Evolutionary conservation across 768 basidiomycete species (phyloP).

Genomic region (Suillus bovinus): DNA sequence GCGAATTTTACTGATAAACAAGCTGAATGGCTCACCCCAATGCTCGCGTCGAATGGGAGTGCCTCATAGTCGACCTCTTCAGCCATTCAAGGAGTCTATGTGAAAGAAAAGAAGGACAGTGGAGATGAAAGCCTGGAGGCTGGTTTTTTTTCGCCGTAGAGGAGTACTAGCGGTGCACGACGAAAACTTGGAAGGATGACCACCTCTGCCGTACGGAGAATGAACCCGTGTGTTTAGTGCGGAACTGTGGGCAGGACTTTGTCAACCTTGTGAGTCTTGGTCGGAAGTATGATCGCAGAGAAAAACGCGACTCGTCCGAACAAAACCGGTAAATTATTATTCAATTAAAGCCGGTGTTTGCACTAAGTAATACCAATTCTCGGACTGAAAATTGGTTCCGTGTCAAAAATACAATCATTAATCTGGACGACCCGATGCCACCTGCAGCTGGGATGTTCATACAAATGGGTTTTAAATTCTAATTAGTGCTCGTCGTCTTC

Average conservation of each 20-base stretch:
- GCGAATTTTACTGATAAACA: constrained; percentile 16
- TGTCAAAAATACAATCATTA: no score
- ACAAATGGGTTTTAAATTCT: no score
- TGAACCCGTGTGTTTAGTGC: neutral
- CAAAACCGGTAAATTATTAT: constrained; percentile 1
- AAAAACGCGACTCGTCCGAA: neutral
- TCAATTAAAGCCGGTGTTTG: neutral
- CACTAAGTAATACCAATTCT: neutral
- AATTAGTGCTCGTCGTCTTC: no score
- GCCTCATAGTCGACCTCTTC: constrained; percentile 64
- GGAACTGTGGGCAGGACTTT: neutral
- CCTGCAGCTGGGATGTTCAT: no score
- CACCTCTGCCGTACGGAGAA: neutral
- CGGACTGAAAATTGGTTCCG: neutral
- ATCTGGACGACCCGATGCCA: no score
- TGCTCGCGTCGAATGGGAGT: constrained; percentile 74
- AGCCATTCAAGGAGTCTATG: constrained; percentile 30
- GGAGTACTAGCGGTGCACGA: neutral
- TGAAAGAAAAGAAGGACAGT: constrained; percentile 6
- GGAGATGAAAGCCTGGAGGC: constrained; percentile 9
- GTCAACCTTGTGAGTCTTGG: constrained; percentile 7
- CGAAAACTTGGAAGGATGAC: neutral
- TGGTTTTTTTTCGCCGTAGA: constrained; percentile 9
- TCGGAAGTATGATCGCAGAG: neutral
- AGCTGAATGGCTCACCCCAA: constrained; percentile 49